A percentile compares a stretch with the other conserved stretches of the same genome.
phyloP scores from a whole-genome alignment of 441 rosid genomes.

The Omphalea diandra region DNA sequence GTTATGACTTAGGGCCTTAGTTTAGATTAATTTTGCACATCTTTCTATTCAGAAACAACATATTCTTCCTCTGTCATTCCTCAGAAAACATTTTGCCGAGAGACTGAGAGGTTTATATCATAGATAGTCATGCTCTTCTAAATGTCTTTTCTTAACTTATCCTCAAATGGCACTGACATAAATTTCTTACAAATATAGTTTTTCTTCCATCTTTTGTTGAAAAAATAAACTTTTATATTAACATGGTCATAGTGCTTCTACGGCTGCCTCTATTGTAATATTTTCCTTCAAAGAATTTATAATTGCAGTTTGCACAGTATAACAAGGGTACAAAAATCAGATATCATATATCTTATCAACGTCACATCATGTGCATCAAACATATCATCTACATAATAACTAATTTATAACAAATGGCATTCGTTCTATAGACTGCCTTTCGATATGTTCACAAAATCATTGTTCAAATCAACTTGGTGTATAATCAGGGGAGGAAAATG shows the following conservation, averaged over 20 bases:
- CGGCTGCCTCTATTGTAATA: neutral
- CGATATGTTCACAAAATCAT: neutral
- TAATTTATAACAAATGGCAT: neutral
- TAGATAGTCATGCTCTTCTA: neutral
- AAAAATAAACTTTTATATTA: neutral
- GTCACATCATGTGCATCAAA: neutral
- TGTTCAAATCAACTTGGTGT: neutral
- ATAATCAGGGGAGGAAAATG: neutral
- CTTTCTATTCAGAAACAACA: neutral
- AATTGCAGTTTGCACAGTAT: no score
- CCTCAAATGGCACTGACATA: neutral
- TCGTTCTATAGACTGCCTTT: neutral
- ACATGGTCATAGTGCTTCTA: neutral
- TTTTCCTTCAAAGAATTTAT: no score
- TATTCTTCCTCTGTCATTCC: neutral
- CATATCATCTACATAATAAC: neutral
- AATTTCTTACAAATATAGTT: neutral
- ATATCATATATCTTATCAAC: neutral
- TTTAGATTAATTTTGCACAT: neutral
- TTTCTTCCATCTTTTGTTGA: neutral
- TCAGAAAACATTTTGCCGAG: neutral
- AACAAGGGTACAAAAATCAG: no score
- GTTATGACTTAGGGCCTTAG: neutral
- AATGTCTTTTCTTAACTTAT: neutral
- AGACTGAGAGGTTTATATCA: neutral